A percentile compares a stretch with the other conserved stretches of the same genome.
Evolutionary conservation across 768 basidiomycete species (phyloP).

Genomic region (Collybiopsis confluens): DNA sequence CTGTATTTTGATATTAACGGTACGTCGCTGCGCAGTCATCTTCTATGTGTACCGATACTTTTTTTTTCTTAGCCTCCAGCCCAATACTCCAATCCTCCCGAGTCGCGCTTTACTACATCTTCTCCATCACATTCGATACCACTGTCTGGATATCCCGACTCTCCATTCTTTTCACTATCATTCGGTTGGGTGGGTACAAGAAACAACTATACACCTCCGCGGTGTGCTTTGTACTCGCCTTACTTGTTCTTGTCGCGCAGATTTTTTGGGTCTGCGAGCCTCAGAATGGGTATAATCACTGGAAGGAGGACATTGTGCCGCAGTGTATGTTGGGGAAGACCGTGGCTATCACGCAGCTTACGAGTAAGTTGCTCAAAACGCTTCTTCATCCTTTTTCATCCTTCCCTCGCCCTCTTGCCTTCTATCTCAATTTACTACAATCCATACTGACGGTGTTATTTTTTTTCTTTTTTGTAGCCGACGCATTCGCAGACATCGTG

Average conservation of each 20-base stretch:
- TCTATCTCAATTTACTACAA: not conserved
- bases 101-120: constrained; percentile 4
- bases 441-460: not conserved
- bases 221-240: not conserved
- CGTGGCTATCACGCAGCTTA: not conserved
- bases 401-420: not conserved
- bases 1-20: not conserved
- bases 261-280: constrained; percentile 4
- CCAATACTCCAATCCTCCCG: constrained; percentile 2
- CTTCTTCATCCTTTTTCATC: too few relatives aligned
- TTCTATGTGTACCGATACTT: not conserved
- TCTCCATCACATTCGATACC: not conserved
- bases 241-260: not conserved
- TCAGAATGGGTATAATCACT: not conserved
- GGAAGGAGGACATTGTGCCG: not conserved
- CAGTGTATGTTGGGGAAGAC: not conserved
- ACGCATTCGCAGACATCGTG: constrained; percentile 1
- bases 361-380: too few relatives aligned
- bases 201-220: not conserved
- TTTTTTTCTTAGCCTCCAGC: not conserved
- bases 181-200: not conserved
- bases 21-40: not conserved
- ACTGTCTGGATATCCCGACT: constrained; percentile 3
- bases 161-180: not conserved
- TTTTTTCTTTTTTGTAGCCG: not conserved